These are phyloP conservation scores for Alternaria arbusti DNA, from an alignment of 2,329 filamentous ascomycete genomes.

Conservation along the genomic window DNA sequence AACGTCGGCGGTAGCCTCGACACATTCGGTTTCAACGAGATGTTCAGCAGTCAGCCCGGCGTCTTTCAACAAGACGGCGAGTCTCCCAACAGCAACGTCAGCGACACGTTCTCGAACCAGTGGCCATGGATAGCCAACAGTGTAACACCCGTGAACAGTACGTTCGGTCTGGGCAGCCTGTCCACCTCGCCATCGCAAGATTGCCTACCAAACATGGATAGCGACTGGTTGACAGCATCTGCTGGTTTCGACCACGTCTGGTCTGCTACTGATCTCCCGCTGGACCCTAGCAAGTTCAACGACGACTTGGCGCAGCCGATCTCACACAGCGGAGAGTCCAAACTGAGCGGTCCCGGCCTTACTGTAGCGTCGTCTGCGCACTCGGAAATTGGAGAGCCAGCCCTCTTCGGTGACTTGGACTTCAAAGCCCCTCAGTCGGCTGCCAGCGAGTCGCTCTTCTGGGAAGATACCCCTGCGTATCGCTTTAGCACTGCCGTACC, in stretches of 20 bases:
- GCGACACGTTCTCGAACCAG: constrained; percentile 39
- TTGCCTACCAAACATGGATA: constrained; percentile 43
- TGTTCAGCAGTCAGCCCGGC: constrained; percentile 36
- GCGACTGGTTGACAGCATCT: constrained; percentile 45
- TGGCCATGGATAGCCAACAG: constrained; percentile 43
- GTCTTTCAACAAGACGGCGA: constrained; percentile 37
- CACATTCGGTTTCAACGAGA: constrained; percentile 32
- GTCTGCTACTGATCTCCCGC: constrained; percentile 50
- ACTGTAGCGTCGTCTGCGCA: constrained; percentile 51
- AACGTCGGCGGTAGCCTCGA: constrained; percentile 40
- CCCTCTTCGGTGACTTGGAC: constrained; percentile 44
- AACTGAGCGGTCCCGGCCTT: constrained; percentile 48
- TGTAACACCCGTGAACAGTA: constrained; percentile 33
- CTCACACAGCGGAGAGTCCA: constrained; percentile 51
- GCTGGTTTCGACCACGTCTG: constrained; percentile 46
- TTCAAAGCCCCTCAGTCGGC: constrained; percentile 38
- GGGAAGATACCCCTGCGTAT: constrained; percentile 47
- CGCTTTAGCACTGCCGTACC: constrained; percentile 35
- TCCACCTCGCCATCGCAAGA: constrained; percentile 50
- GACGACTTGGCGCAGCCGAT: constrained; percentile 46
- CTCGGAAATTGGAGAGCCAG: constrained; percentile 48
- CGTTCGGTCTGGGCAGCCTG: constrained; percentile 44
- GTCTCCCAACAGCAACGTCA: constrained; percentile 44
- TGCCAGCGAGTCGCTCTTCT: constrained; percentile 44
- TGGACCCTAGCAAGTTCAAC: constrained; percentile 47